Base-by-base conservation (phyloP, 2,329 filamentous ascomycete genomes). In the Fusarium sororula region DNA sequence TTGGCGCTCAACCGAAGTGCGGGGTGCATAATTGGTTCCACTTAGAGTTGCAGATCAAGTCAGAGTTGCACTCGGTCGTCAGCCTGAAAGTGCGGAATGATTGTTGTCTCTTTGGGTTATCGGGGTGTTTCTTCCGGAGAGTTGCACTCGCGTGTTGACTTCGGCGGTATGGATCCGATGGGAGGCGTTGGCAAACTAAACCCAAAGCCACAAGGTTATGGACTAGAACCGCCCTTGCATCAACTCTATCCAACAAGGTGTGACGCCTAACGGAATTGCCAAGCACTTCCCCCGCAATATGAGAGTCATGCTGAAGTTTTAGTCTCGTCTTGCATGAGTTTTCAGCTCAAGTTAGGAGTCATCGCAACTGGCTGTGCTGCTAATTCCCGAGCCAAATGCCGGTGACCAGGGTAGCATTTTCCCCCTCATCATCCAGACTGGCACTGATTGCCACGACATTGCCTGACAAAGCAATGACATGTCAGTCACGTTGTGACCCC, bases 331-430 rank as follows among this genome's bases (percentile, higher is more conserved):
- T 35, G 12, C 17, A 26, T 28, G 55, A 58, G 30, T 48, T 28
- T 20, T n/a, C 20, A 37, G n/a, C 28, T 57, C 9, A 26, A n/a
- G 15, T 26, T 28, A 42, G n/a, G 30, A 18, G 24, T 2, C 10
- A 22, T 28, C 20, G 18, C 20, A 28, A 54, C 35, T n/a, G 35
- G 20, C 20, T 39, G 24, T 18, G 24, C 22, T 57, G 35, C 17
- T 45, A 61, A 53, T 53, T 68, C 54, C 65, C 65, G 65, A 61
- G 13, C 7, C 37, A 47, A 41, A 28, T 68, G 65, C 65, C 65
- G 65, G 1, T 35, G 39, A 22, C 18, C 9, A 41, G 38, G 47
- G 28, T 14, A 20, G n/a, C 9, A 4, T n/a, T 18, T 24, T 8
- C 24, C 61, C 56, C 61, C 61, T 64, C 61, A 42, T 62, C 38